Evolutionary conservation across 2,329 filamentous ascomycete species (phyloP), one percentile per base, ranked within the genome.

Genomic region (Xylariaceae sp.): DNA sequence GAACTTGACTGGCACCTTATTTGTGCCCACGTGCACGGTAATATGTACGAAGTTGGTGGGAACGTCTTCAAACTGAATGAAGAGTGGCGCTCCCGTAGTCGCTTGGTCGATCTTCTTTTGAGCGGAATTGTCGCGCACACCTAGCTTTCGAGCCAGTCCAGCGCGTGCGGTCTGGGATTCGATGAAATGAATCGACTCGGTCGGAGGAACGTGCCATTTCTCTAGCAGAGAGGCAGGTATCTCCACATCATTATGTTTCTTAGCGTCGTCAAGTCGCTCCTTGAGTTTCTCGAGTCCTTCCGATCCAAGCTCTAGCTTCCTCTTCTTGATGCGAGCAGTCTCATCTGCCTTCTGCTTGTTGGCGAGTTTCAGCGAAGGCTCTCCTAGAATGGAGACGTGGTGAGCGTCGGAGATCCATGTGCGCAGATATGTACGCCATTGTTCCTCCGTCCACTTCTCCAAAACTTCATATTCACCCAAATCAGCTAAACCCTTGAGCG

Each of bases 21-120:
- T 82, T 0, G 92, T 96, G 55, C 90, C 90, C 53, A 97, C 79
- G 58, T 94, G 85, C 18, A 97, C 75, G 52, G 85, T 88, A 59
- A 97, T 82, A 67, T 93, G 88, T 5, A 96, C 91, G 72, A 99
- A 99, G 70, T 91, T 96, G 60, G 90, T 95, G 1, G 88, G 88
- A 11, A 97, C 92, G 69, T 96, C 88, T 74, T 99, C 94, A 66
- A 95, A 99, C 74, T 99, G 93, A n/a, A 99, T 81, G 74, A 97
- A 99, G 2, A 97, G 78, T 0, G 91, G 88, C n/a, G 87, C 72
- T 5, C 77, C 78, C 15, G 77, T 65, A 44, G 82, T 80, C 47
- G 90, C 84, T 11, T 80, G 77, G 71, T 97, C 90, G 53, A 99
- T 84, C 53, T 87, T 75, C 61, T 85, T 80, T 73, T 99, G 94